Base-by-base conservation (phyloP, 1,284 basidiomycete genomes). In the Omphalotus olearius region DNA sequence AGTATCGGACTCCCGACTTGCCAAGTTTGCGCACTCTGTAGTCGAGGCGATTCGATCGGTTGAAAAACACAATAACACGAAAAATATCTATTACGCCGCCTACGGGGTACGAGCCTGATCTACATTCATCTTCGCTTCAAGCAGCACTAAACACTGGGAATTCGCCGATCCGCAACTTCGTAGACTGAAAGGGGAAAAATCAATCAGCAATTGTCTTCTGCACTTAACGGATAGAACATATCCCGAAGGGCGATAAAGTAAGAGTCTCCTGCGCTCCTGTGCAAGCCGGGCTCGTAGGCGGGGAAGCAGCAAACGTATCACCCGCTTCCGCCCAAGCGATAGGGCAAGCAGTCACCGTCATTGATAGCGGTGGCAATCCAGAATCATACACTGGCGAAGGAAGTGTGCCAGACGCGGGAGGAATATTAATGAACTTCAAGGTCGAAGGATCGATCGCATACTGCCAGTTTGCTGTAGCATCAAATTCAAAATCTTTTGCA, bases 361-460 rank as follows among this genome's bases (percentile, higher is more conserved):
- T 77, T 26, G 71, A 73, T 50, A 79, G 62, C 17, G 79, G 77
- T 23, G 78, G 74, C 43, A 72, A 65, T 7, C 76, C 77, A 18
- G 73, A 69, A 62, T 81, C 79, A 60, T 77, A 82, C n/a, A 81
- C 64, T 0, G 77, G 78, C 17, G 75, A 76, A 13, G 79, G 78
- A 18, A 80, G 68, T 17, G 57, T 62, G 14, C 70, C 70, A 9
- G 67, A 65, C 4, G 69, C 36, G 6, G 71, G 70, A 5, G 69
- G 63, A 17, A 60, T 64, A 36, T 69, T 68, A 55, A 66, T 61
- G 66, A 81, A 81, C 42, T 64, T 64, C 40, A 81, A 62, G n/a
- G 78, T 78, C 3, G 70, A 59, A 4, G 78, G 75, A 60, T 81
- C 78, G 56, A 82, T 80, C 18, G 79, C 79, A 59, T 72, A 80